Evolutionary conservation across 306 rosid species (phyloP), one percentile per base, ranked within the genome.

Genomic region (Myrica gale): DNA sequence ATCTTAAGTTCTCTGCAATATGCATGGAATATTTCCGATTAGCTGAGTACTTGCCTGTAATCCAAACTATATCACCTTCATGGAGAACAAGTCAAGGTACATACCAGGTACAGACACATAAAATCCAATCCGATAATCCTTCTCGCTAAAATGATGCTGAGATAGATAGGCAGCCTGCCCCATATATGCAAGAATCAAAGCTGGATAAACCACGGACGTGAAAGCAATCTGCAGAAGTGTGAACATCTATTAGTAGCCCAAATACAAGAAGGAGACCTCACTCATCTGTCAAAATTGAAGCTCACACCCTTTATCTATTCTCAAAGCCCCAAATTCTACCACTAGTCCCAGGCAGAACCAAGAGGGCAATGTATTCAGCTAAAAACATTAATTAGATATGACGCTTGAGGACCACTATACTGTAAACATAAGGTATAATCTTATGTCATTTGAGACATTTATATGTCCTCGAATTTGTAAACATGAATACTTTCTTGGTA

Each of bases 141-240:
- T 46, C 32, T 26, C 65, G 56, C 57, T 5, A 17, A 6, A 17
- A 68, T 90, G 96, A 71, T 94, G 90, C 58, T 68, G 73, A 41
- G 98, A 92, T 45, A 95, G 86, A 85, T 87, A 95, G 46, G 98
- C 98, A 53, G 98, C 98, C 82, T 95, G 98, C 52, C 98, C 98
- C 98, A 95, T 95, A 76, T 95, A 95, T n/a, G 98, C 98, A 71
- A 95, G 90, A 78, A 92, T 69, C 75, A 92, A 76, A 65, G 97
- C 84, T 42, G 98, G 98, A 88, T 95, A 95, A 84, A 95, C 98
- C 84, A 95, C 79, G 45, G 88, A 85, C 70, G 97, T 89, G 90
- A 95, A 95, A 75, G 98, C 98, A 87, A 95, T 89, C 98, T 95
- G 92, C 86, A 89, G 79, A 75, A 78, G 74, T 44, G 56, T 54